These are phyloP conservation scores for Xylariaceae sp. DNA, from an alignment of 2,329 filamentous ascomycete species.

Conservation along the genomic window DNA sequence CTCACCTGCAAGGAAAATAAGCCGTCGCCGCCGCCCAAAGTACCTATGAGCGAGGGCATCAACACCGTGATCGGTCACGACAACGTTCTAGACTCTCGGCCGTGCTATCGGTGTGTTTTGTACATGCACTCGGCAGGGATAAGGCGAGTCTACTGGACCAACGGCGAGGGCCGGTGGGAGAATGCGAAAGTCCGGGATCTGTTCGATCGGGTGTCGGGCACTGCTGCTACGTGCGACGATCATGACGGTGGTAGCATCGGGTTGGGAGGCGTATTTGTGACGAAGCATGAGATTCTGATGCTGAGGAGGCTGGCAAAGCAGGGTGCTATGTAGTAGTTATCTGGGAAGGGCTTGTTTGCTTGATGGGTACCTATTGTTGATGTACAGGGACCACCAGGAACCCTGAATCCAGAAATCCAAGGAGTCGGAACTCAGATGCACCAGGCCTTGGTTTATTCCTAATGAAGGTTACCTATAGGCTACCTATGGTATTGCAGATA, in stretches of 20 bases:
- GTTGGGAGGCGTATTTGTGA: conserved; percentile 48
- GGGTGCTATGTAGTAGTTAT: neutral
- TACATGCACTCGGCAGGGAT: conserved; percentile 56
- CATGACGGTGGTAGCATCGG: conserved; percentile 25
- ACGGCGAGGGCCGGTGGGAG: conserved; percentile 50
- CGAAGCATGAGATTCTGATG: conserved; percentile 56
- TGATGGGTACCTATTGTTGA: too few species aligned
- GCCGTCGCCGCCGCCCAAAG: neutral
- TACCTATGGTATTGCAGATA: too few species aligned
- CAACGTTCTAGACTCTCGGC: conserved; percentile 44
- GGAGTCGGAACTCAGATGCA: too few species aligned
- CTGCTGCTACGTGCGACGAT: conserved; percentile 23
- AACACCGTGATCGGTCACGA: neutral
- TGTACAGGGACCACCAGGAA: too few species aligned
- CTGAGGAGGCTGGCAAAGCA: conserved; percentile 35
- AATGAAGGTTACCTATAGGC: too few species aligned
- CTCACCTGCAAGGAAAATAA: conserved; percentile 33
- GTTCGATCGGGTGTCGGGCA: conserved; percentile 47
- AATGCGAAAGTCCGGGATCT: conserved; percentile 52
- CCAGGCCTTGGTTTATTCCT: too few species aligned
- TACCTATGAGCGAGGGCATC: neutral
- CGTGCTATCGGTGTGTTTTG: conserved; percentile 55
- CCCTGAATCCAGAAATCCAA: too few species aligned
- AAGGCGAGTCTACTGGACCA: conserved; percentile 57
- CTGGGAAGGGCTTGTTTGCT: neutral